Base-by-base conservation (phyloP, 2,329 filamentous ascomycete species). In the Xylogone sp. region DNA sequence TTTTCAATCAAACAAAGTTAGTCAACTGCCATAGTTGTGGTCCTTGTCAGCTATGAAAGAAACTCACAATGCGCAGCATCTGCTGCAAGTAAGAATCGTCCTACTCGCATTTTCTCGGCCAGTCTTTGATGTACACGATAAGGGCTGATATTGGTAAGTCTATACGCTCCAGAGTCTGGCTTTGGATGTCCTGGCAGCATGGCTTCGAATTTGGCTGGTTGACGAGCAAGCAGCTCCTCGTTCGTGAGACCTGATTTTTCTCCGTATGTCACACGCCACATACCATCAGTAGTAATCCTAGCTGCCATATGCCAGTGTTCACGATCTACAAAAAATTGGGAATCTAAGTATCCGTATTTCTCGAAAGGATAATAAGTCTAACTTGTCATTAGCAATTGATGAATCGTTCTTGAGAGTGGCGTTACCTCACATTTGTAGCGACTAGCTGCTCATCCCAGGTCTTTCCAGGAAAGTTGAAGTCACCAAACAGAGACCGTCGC, bases 231-330 rank as follows among this genome's bases (percentile, higher is more conserved):
- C 52, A 81, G 72, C 61, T 85, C 71, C 4, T 83, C 80, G 43
- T 62, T 66, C 0, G 75, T 75, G 10, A 86, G 70, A 1, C 75
- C 77, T 0, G 73, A 68, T 0, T 65, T 66, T 53, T 86, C 83
- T 48, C 81, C 82, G 57, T 86, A 86, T 0, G 82, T 82, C 31
- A 86, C 76, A 13, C 83, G 76, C 69, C 81, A 86, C 6, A 86
- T 63, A 0, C 79, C 80, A 50, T 84, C 79, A 1, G 68, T 68
- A 1, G 75, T 79, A 54, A 86, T 79, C 34, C 72, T 75, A 2
- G 82, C 81, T 2, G 79, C 80, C 80, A 86, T 83, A 68, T 79
- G 71, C 66, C 79, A 85, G 58, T 87, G 71, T 18, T 80, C 75
- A 0, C 81, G 82, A 56, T 86, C 74, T 22, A 84, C 71, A 55